These are phyloP conservation scores for Leccinum uliginosum DNA, from an alignment of 768 basidiomycete species.

Conservation along the genomic window DNA sequence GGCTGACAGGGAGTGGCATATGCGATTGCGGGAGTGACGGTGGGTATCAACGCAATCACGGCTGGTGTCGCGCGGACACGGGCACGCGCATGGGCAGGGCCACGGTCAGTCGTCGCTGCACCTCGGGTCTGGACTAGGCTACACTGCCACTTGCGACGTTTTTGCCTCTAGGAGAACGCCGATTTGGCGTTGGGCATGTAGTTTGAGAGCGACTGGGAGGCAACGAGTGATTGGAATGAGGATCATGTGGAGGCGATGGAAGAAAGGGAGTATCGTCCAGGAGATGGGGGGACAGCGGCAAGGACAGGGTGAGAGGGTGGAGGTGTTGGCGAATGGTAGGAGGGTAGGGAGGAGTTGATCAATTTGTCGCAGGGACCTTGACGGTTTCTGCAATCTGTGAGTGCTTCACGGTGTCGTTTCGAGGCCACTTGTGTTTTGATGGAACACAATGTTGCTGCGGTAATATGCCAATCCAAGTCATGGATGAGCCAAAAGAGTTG, in stretches of 20 bases:
- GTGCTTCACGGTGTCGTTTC: not conserved
- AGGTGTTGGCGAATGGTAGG: constrained; percentile 36
- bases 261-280: no score
- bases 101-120: not conserved
- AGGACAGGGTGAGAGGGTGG: constrained; percentile 45
- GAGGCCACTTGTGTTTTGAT: no score
- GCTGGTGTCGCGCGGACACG: constrained; percentile 45
- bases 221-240: constrained; percentile 88
- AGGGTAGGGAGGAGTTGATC: constrained; percentile 40
- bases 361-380: constrained; percentile 29
- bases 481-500: no score
- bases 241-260: constrained; percentile 82
- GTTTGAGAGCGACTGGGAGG: constrained; percentile 88
- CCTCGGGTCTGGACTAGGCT: constrained; percentile 1
- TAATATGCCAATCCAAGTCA: not conserved
- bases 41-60: constrained; percentile 92
- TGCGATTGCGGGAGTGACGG: constrained; percentile 81
- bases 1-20: constrained; percentile 92
- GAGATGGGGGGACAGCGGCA: no score
- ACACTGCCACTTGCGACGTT: constrained; percentile 17
- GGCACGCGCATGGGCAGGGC: not conserved
- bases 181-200: constrained; percentile 73
- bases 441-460: not conserved
- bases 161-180: constrained; percentile 36
- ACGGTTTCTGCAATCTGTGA: not conserved